phyloP scores from a whole-genome alignment of 108 stramenopile genomes.

The Fragilaria radians region DNA sequence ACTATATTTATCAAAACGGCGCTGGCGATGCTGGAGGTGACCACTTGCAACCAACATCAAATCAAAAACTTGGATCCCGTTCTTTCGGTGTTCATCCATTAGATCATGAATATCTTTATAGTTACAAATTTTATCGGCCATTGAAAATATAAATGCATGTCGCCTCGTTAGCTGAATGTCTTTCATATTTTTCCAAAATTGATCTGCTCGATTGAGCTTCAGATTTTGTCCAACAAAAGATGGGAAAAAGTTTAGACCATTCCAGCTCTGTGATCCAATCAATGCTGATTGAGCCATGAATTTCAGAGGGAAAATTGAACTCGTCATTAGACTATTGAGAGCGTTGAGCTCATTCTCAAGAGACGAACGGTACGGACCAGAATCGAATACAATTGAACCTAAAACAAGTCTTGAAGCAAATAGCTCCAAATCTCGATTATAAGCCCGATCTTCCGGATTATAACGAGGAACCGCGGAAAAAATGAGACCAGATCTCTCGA shows the following conservation, averaged over 20 bases:
- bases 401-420: background rate
- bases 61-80: background rate
- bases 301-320: background rate
- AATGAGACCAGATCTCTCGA: background rate
- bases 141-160: slow-evolving; percentile 5
- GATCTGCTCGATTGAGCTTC: background rate
- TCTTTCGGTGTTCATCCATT: background rate
- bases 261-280: background rate
- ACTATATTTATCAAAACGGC: background rate
- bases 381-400: slow-evolving; percentile 4
- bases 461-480: background rate
- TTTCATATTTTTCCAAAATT: slow-evolving; percentile 7
- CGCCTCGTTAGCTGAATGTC: background rate
- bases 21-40: background rate
- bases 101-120: background rate
- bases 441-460: slow-evolving; percentile 10
- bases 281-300: background rate
- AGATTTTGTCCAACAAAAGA: background rate
- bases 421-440: background rate
- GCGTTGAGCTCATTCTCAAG: slow-evolving; percentile 2
- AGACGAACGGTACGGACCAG: slow-evolving; percentile 2
- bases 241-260: background rate
- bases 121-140: background rate
- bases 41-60: background rate
- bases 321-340: background rate